Conservation (phyloP, 2,329 filamentous ascomycete species). For the Alternaria sp. region DNA sequence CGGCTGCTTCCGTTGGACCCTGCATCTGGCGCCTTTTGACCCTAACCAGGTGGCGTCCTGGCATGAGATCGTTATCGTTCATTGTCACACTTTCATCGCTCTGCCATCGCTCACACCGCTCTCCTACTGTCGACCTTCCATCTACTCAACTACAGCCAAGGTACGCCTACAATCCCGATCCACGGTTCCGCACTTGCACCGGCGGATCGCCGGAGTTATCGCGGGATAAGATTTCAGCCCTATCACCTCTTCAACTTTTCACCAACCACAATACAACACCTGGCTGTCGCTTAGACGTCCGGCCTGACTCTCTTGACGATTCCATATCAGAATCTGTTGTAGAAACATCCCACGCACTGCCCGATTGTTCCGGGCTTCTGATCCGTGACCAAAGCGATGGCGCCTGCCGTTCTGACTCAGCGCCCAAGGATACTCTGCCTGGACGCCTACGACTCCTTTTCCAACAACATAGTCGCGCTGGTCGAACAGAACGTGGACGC, state of each 20-base stretch:
- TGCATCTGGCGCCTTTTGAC: slow-evolving; percentile 15
- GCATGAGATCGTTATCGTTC: slow-evolving; percentile 15
- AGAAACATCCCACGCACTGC: background rate
- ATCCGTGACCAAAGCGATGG: slow-evolving; percentile 25
- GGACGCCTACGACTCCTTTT: slow-evolving; percentile 96
- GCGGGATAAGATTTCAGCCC: slow-evolving; percentile 20
- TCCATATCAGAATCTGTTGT: background rate
- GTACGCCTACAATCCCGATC: background rate
- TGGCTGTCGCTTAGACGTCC: background rate
- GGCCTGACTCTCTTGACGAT: background rate
- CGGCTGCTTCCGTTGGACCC: slow-evolving; percentile 15
- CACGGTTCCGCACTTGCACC: slow-evolving; percentile 3
- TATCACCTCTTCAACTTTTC: slow-evolving; percentile 17
- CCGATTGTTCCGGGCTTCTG: background rate
- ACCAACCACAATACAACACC: background rate
- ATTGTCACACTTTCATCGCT: slow-evolving; percentile 4
- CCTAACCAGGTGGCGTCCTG: slow-evolving; percentile 9
- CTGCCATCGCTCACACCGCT: background rate
- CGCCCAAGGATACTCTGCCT: slow-evolving; percentile 75
- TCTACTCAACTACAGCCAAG: background rate
- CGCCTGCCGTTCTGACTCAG: slow-evolving; percentile 33
- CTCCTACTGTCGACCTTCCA: background rate
- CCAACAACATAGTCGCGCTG: slow-evolving; percentile 89
- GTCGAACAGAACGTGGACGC: slow-evolving; percentile 73
- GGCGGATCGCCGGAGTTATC: slow-evolving; percentile 17